Evolutionary conservation across 2,329 filamentous ascomycete genomes (phyloP), one percentile per base, ranked within the genome.

Genomic region (Amylocarpus encephaloides): DNA sequence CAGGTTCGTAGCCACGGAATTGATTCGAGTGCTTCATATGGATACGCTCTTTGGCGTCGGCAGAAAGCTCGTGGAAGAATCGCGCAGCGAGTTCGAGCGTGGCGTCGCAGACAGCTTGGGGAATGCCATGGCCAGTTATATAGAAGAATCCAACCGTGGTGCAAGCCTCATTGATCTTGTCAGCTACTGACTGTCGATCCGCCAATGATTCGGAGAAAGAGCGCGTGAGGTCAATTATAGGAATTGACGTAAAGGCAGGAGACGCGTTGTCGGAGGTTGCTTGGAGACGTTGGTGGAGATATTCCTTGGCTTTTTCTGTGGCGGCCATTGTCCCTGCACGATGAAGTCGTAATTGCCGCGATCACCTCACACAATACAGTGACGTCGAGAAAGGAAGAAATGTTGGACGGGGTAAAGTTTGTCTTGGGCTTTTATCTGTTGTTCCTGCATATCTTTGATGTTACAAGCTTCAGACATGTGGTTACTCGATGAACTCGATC

Each of bases 1-100:
- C 62, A 39, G 72, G 64, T 56, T 78, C 75, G 55, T 78, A 78
- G 16, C 75, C 75, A 43, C 75, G 67, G 56, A 63, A 65, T 16
- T 63, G 57, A 10, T 75, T 71, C 26, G 61, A 65, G 11, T 65
- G 59, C 46, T 60, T 68, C 66, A 51, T 65, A 63, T 58, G 70
- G 63, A 58, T 68, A 56, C 30, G 64, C 19, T 68, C 65, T 59
- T 78, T 78, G 41, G 70, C 69, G 18, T 71, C 68, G 2, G 70
- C 57, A 0, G 73, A 68, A 5, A 80, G 68, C 3, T 66, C 62
- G 57, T 60, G 55, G 47, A 82, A 80, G 57, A 80, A 70, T 11
- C 64, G 65, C 54, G 70, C 67, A 12, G 71, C 66, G 2, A 68
- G 66, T 13, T 68, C 54, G 50, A 79, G 67, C 2, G 72, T 67